Evolutionary conservation across 2,329 filamentous ascomycete genomes (phyloP).

Genomic region (Neoscytalidium dimidiatum): DNA sequence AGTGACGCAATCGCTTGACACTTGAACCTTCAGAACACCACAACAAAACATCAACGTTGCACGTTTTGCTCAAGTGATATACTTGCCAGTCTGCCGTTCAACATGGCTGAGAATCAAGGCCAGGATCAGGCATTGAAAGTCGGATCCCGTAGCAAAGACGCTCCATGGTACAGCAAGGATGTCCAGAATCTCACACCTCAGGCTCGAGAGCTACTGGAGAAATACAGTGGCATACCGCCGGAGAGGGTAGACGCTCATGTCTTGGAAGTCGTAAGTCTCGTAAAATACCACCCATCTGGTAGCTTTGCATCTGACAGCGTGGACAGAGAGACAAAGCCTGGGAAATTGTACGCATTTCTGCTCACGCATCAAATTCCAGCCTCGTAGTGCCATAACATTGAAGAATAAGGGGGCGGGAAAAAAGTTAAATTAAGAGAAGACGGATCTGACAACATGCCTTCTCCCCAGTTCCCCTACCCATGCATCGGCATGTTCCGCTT

Average conservation of each 20-base stretch:
- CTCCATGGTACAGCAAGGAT: conserved; percentile 36
- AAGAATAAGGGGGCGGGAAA: too few relatives aligned
- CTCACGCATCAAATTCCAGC: too few relatives aligned
- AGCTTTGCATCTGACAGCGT: neutral
- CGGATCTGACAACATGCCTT: neutral
- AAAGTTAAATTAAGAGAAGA: too few relatives aligned
- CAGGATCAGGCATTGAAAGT: neutral
- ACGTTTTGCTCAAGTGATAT: too few relatives aligned
- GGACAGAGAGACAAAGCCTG: conserved; percentile 34
- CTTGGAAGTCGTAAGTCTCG: conserved; percentile 31
- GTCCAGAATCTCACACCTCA: conserved; percentile 31
- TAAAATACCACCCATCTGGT: neutral
- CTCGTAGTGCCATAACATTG: too few relatives aligned
- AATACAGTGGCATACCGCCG: conserved; percentile 40
- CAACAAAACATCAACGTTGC: neutral
- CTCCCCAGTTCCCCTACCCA: conserved; percentile 30
- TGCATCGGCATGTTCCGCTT: conserved; percentile 41
- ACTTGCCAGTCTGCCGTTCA: too few relatives aligned
- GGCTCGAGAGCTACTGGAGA: conserved; percentile 39
- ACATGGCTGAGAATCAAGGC: neutral
- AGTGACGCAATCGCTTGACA: too few relatives aligned
- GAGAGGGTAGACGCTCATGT: conserved; percentile 40
- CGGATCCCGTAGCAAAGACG: conserved; percentile 20
- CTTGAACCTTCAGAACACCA: neutral
- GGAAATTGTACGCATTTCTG: conserved; percentile 31